Conservation (phyloP, 805 yeast genomes). For the Suhomyces prunicola region DNA sequence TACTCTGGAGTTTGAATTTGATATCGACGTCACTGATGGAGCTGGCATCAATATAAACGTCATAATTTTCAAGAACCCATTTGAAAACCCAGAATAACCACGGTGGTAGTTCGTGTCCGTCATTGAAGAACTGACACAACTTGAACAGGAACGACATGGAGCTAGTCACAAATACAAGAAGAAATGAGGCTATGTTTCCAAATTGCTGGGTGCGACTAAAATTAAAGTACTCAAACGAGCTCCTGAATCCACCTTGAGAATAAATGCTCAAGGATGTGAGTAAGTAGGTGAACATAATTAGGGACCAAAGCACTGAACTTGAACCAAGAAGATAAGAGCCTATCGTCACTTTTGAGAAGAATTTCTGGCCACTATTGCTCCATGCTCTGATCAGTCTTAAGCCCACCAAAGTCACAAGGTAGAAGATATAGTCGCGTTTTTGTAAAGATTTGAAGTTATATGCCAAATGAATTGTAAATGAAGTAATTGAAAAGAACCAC, state of each 20-base stretch:
- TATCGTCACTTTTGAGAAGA: slow-evolving; percentile 38
- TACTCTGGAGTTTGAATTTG: slow-evolving; percentile 18
- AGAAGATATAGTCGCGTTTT: not conserved
- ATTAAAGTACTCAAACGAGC: slow-evolving; percentile 15
- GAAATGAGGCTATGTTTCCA: slow-evolving; percentile 39
- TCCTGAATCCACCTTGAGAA: slow-evolving; percentile 24
- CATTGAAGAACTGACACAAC: slow-evolving; percentile 46
- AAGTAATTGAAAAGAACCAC: slow-evolving; percentile 56
- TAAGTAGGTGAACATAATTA: slow-evolving; percentile 42
- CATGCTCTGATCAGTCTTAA: slow-evolving; percentile 71
- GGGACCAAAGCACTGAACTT: slow-evolving; percentile 44
- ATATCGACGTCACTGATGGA: slow-evolving; percentile 4
- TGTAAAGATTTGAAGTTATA: not conserved
- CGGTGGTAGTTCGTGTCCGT: slow-evolving; percentile 53
- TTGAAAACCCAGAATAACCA: slow-evolving; percentile 23
- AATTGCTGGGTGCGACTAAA: slow-evolving; percentile 10
- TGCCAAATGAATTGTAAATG: slow-evolving; percentile 7
- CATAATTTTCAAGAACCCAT: slow-evolving; percentile 30
- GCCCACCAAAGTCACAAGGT: slow-evolving; percentile 22
- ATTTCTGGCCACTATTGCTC: slow-evolving; percentile 90
- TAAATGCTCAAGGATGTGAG: slow-evolving; percentile 16
- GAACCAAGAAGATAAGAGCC: slow-evolving; percentile 37
- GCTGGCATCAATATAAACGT: slow-evolving; percentile 18
- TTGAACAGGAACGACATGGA: slow-evolving; percentile 53
- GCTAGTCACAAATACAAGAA: slow-evolving; percentile 44